phyloP scores from a whole-genome alignment of 495 filamentous ascomycete genomes.

The Tuber borchii region DNA sequence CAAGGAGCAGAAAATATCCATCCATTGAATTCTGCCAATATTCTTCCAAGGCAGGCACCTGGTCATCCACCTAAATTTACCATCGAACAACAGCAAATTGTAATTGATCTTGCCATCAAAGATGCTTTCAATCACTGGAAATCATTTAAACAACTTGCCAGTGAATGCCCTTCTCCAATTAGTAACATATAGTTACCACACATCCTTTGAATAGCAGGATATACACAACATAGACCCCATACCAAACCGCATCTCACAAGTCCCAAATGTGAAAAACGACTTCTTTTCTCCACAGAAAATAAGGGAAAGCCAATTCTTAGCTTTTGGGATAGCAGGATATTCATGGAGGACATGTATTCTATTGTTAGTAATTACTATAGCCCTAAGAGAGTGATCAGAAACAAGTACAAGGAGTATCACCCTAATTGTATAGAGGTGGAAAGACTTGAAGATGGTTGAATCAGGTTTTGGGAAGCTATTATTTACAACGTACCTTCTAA shows the following conservation, averaged over 20 bases:
- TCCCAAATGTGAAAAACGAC: neutral
- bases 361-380: constrained; percentile 3
- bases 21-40: no score
- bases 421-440: neutral
- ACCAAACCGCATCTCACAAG: neutral
- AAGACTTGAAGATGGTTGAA: neutral
- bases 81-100: neutral
- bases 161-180: constrained; percentile 10
- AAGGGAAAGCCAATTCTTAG: neutral
- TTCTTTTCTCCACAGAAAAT: neutral
- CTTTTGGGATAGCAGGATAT: constrained; percentile 10
- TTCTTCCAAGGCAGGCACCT: no score
- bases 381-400: neutral
- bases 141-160: constrained; percentile 5
- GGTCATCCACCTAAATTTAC: neutral
- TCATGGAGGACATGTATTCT: constrained; percentile 6
- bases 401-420: constrained; percentile 2
- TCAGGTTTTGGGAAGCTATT: constrained; percentile 12
- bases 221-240: neutral
- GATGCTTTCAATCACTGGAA: constrained; percentile 4
- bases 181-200: neutral
- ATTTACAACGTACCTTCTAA: constrained; percentile 6
- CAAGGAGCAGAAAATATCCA: no score
- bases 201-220: neutral
- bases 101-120: neutral